Conservation (phyloP, 352 stramenopile genomes). For the Blastocystis sp. region DNA sequence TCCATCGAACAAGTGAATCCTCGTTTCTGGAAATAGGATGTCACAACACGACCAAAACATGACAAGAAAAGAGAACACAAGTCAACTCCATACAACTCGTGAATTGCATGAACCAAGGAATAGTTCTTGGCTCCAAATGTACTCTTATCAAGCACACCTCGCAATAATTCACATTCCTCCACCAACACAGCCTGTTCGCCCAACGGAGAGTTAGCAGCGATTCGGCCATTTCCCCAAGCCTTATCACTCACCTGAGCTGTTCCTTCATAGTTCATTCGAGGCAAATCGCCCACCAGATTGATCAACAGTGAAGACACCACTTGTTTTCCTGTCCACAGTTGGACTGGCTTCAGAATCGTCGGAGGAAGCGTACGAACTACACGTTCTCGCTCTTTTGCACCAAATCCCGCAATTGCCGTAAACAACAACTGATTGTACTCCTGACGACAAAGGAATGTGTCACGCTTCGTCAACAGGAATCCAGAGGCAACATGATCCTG, state of each 20-base stretch:
- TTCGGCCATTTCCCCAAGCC: constrained; percentile 83
- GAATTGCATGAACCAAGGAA: constrained; percentile 91
- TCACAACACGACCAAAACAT: constrained; percentile 83
- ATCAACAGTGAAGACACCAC: constrained; percentile 69
- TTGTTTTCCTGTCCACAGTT: constrained; percentile 98
- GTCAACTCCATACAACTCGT: constrained; percentile 80
- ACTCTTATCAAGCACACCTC: constrained; percentile 95
- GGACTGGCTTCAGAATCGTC: constrained; percentile 88
- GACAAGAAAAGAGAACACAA: constrained; percentile 76
- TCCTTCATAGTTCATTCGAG: constrained; percentile 67
- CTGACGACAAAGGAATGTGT: constrained; percentile 93
- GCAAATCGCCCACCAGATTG: constrained; percentile 63
- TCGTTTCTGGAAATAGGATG: constrained; percentile 90
- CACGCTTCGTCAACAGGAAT: constrained; percentile 92
- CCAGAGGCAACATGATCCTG: constrained; percentile 92
- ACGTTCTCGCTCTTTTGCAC: constrained; percentile 79
- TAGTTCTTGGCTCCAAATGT: constrained; percentile 94
- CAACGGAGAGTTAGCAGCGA: constrained; percentile 60
- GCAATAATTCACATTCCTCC: constrained; percentile 85
- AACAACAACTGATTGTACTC: constrained; percentile 96
- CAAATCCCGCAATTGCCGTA: constrained; percentile 86
- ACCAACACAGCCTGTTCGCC: constrained; percentile 90
- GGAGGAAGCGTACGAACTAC: constrained; percentile 89
- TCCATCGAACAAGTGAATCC: constrained; percentile 96
- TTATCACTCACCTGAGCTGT: constrained; percentile 92